Base-by-base conservation (phyloP, 495 filamentous ascomycete species). In the Penicillium malachiteum region DNA sequence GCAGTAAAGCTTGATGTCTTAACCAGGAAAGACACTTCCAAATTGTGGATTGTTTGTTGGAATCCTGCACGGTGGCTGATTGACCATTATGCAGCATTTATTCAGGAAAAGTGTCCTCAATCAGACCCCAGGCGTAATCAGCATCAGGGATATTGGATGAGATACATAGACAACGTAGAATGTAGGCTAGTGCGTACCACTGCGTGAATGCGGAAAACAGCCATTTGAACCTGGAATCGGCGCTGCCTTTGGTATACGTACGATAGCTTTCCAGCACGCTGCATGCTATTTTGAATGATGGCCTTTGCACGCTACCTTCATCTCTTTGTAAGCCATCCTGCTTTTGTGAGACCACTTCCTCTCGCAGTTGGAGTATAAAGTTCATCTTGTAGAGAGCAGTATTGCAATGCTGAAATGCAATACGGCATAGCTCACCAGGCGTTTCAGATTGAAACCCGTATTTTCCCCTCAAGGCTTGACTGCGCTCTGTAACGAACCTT, bases 101-200 rank as follows among this genome's bases (percentile, higher is more conserved):
- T 16, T 34, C 57, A 43, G 54, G 60, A 18, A 64, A 80, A 7
- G 58, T 52, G 30, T 64, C 76, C 31, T 80, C 76, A 39, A 82
- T 68, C 21, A 74, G 73, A 9, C 63, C 54, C 79, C 79, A 82
- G 26, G 75, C 79, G 48, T 74, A 66, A 32, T 82, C 77, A 35
- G 80, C 65, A 7, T 71, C 52, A 7, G 73, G 64, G 9, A 71
- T 72, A 64, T 69, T 69, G 7, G 78, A 70, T 26, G 72, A 72
- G 38, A 62, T 67, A 31, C 65, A 66, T 2, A 76, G 69, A 31
- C 79, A 77, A 52, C 78, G 69, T n/a, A 81, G 54, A 38, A 83
- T 70, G 48, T 75, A 81, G 13, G 75, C 77, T 38, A 84, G 67
- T 54, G 80, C 73, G 58, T 85, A 77, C 82, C 82, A 85, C 52